Conservation (phyloP, 106 monocot genomes). For the Platanthera zijinensis region DNA sequence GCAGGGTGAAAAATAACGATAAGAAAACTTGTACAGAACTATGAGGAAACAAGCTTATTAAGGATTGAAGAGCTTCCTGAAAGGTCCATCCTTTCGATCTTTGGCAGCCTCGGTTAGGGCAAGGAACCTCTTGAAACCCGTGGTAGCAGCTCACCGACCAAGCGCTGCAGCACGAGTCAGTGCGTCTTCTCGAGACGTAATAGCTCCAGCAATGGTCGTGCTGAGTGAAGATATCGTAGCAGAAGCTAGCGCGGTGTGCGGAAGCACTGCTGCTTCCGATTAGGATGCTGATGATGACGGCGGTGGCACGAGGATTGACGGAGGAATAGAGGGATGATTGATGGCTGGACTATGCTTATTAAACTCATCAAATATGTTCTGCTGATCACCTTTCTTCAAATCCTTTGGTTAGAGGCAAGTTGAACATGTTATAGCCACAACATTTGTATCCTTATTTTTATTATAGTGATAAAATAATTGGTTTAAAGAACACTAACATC, state of each 20-base stretch:
- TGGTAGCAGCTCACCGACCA: constrained; percentile 94
- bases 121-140: constrained; percentile 96
- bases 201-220: constrained; percentile 10
- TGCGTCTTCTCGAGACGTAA: constrained; percentile 79
- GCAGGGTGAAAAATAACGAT: too few species aligned
- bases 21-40: too few species aligned
- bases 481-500: too few species aligned
- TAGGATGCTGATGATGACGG: not conserved
- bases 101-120: constrained; percentile 97
- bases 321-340: constrained; percentile 43
- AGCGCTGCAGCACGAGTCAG: constrained; percentile 97
- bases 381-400: constrained; percentile 87
- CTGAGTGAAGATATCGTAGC: constrained; percentile 6
- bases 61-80: constrained; percentile 85
- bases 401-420: too few species aligned
- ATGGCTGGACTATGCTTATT: constrained; percentile 68
- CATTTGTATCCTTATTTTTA: too few species aligned
- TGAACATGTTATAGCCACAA: too few species aligned
- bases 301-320: constrained; percentile 23
- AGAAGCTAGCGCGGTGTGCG: constrained; percentile 14
- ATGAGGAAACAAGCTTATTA: constrained; percentile 4
- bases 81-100: constrained; percentile 89
- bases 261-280: constrained; percentile 6
- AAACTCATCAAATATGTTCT: constrained; percentile 82
- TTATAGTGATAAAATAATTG: too few species aligned